These are phyloP conservation scores for Combretum micranthum DNA, from an alignment of 345 rosid species.

Conservation along the genomic window DNA sequence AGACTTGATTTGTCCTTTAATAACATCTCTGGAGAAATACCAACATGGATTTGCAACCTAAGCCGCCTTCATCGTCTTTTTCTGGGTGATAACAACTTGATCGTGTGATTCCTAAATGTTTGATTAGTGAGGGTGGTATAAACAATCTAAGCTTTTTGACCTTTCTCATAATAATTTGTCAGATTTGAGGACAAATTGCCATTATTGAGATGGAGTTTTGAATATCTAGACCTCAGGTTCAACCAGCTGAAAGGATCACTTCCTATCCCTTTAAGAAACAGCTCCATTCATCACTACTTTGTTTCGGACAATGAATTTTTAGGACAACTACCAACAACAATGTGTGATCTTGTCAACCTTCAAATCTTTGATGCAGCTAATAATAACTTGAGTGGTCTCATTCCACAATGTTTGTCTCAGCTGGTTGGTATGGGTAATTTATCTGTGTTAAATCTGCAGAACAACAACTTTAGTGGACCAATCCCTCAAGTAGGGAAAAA, in stretches of 20 bases:
- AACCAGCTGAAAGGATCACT: slow-evolving; percentile 9
- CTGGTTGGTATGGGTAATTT: slow-evolving; percentile 1
- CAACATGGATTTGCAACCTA: slow-evolving; percentile 10
- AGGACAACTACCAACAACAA: slow-evolving; percentile 4
- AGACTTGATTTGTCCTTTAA: slow-evolving; percentile 5
- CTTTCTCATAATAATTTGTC: slow-evolving; percentile 11
- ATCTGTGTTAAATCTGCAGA: slow-evolving; percentile 2
- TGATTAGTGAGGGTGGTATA: background rate
- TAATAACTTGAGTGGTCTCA: slow-evolving; percentile 9
- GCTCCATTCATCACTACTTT: background rate
- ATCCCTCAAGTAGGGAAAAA: slow-evolving; percentile 7
- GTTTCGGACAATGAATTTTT: slow-evolving; percentile 5
- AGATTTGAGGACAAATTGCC: slow-evolving; percentile 1
- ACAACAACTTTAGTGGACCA: slow-evolving; percentile 16
- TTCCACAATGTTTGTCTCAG: slow-evolving; percentile 17
- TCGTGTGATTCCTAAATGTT: too few relatives aligned
- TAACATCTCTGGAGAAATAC: slow-evolving; percentile 11
- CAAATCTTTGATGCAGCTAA: background rate
- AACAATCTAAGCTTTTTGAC: background rate
- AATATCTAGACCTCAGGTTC: background rate
- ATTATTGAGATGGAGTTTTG: background rate
- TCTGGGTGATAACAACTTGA: too few relatives aligned
- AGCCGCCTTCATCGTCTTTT: too few relatives aligned
- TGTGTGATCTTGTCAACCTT: slow-evolving; percentile 10
- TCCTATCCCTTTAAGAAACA: slow-evolving; percentile 3